phyloP scores from a whole-genome alignment of 305 asterid species.

The Fraxinus latifolia region DNA sequence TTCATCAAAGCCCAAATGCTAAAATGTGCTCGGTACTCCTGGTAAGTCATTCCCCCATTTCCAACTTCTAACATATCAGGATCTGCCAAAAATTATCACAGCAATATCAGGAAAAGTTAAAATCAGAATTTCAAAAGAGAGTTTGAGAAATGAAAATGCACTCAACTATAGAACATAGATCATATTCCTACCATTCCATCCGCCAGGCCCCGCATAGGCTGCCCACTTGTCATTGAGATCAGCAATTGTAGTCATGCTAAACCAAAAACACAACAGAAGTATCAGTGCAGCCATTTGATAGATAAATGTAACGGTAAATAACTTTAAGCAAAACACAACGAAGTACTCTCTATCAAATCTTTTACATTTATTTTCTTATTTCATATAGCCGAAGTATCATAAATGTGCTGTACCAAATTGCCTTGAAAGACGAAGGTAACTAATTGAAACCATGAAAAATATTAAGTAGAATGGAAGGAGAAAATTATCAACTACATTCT shows the following conservation, averaged over 20 bases:
- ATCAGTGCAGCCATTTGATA: not conserved
- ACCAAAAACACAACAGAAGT: conserved; percentile 13
- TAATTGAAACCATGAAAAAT: not conserved
- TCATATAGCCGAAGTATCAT: not conserved
- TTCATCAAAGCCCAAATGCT: conserved; percentile 98
- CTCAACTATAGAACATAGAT: conserved; percentile 6
- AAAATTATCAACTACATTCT: not conserved
- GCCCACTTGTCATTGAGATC: conserved; percentile 97
- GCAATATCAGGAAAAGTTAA: not conserved
- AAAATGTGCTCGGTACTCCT: conserved; percentile 86
- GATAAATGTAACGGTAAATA: not conserved
- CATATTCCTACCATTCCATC: conserved; percentile 81
- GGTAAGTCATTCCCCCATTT: conserved; percentile 84
- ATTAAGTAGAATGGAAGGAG: not conserved
- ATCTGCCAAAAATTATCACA: conserved; percentile 40
- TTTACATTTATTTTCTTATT: not conserved
- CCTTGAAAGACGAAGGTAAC: not conserved
- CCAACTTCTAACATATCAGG: conserved; percentile 99
- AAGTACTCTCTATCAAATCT: not conserved
- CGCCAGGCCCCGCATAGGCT: conserved; percentile 97
- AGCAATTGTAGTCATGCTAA: conserved; percentile 82
- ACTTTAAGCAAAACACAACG: not conserved
- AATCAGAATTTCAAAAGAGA: not conserved
- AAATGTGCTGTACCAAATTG: not conserved
- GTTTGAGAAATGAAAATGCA: not conserved